Conservation (phyloP, 2,329 filamentous ascomycete species). For the Aspergillus sp. region DNA sequence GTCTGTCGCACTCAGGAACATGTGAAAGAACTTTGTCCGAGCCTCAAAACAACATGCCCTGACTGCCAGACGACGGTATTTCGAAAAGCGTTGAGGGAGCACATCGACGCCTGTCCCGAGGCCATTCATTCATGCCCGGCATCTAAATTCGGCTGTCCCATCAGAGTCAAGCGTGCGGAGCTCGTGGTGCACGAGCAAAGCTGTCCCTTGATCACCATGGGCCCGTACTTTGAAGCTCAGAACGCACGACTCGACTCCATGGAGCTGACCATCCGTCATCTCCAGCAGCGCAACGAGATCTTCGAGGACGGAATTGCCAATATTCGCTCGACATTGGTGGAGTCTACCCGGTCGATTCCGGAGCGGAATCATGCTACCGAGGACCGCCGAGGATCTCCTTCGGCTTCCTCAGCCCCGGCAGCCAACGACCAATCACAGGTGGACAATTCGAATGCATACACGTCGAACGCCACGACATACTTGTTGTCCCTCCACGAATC, state of each 20-base stretch:
- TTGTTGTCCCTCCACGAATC: slow-evolving; percentile 62
- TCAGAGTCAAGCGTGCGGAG: slow-evolving; percentile 37
- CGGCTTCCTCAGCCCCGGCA: not conserved
- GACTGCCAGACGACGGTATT: slow-evolving; percentile 37
- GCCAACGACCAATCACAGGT: slow-evolving; percentile 15
- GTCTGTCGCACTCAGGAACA: slow-evolving; percentile 29
- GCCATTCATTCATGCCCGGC: slow-evolving; percentile 38
- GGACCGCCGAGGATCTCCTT: slow-evolving; percentile 3
- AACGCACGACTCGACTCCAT: slow-evolving; percentile 44
- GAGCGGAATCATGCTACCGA: slow-evolving; percentile 9
- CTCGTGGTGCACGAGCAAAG: slow-evolving; percentile 45
- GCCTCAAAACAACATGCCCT: slow-evolving; percentile 35
- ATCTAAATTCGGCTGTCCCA: slow-evolving; percentile 44
- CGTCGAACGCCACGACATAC: slow-evolving; percentile 51
- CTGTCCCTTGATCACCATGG: slow-evolving; percentile 53
- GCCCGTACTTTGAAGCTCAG: slow-evolving; percentile 46
- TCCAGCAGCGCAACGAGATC: slow-evolving; percentile 48
- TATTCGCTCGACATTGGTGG: slow-evolving; percentile 39
- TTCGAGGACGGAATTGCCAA: slow-evolving; percentile 47
- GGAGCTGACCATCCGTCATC: slow-evolving; percentile 45
- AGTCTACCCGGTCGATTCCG: slow-evolving; percentile 26
- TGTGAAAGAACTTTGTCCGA: slow-evolving; percentile 37
- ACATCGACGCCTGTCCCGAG: slow-evolving; percentile 38
- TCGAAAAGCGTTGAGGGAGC: slow-evolving; percentile 34
- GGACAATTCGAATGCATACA: slow-evolving; percentile 26